Percentiles rank a stretch among this genome's conserved stretches.
phyloP scores from a whole-genome alignment of 805 yeast genomes.

The Myxozyma melibiosi region DNA sequence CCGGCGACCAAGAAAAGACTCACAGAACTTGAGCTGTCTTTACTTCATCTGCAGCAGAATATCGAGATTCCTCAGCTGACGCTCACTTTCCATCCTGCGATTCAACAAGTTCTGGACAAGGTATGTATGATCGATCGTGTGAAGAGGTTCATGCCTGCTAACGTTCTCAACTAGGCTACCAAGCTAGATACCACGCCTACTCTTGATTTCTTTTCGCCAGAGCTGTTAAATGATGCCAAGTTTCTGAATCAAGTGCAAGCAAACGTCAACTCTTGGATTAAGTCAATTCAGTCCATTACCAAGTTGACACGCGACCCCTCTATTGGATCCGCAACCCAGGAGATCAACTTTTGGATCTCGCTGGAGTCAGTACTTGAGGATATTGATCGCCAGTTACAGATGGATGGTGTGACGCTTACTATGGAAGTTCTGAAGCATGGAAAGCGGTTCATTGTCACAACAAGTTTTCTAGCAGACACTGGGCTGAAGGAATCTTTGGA shows the following conservation, averaged over 20 bases:
- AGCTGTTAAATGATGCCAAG: conserved; percentile 51
- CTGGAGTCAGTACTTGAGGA: conserved; percentile 62
- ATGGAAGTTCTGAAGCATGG: conserved; percentile 64
- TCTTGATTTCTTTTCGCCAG: conserved; percentile 43
- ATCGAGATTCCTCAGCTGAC: conserved; percentile 68
- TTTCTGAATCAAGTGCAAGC: conserved; percentile 71
- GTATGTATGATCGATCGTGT: conserved; percentile 34
- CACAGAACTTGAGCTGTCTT: conserved; percentile 65
- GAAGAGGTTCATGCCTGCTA: conserved; percentile 7
- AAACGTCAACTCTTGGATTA: conserved; percentile 74
- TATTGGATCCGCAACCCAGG: conserved; percentile 60
- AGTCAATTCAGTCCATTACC: conserved; percentile 60
- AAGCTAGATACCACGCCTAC: conserved; percentile 35
- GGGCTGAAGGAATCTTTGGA: conserved; percentile 51
- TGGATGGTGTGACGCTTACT: conserved; percentile 58
- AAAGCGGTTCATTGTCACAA: conserved; percentile 77
- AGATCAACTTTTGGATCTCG: conserved; percentile 75
- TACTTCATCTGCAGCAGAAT: conserved; percentile 67
- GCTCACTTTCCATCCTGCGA: conserved; percentile 53
- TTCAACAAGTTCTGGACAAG: conserved; percentile 47
- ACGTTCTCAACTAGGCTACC: conserved; percentile 1
- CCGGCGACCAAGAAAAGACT: conserved; percentile 61
- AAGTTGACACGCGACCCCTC: conserved; percentile 54
- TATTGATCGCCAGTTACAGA: conserved; percentile 59
- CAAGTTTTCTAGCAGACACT: conserved; percentile 70